phyloP scores from a whole-genome alignment of 1,284 basidiomycete species.

The Trichosporon ovoides region DNA sequence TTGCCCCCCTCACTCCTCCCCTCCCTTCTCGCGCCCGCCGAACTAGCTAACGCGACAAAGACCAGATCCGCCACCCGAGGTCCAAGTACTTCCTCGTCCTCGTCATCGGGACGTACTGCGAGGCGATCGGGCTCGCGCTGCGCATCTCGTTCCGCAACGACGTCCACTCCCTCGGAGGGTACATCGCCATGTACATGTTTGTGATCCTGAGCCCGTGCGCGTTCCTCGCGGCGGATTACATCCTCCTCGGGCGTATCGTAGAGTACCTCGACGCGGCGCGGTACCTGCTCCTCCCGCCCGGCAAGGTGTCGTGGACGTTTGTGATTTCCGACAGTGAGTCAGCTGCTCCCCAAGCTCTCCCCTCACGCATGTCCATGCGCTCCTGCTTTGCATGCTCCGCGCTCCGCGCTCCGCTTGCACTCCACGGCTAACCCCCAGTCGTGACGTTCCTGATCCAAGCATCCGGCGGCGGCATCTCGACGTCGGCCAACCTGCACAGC shows the following conservation, averaged over 20 bases:
- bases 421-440: conserved; percentile 12
- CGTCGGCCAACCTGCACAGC: conserved; percentile 38
- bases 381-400: background rate
- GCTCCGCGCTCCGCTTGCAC: background rate
- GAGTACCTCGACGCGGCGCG: conserved; percentile 54
- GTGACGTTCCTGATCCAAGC: conserved; percentile 63
- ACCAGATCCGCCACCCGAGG: conserved; percentile 12
- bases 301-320: conserved; percentile 32
- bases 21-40: too few relatives aligned
- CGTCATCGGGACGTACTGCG: conserved; percentile 16
- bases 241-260: conserved; percentile 61
- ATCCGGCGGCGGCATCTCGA: conserved; percentile 46
- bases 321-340: conserved; percentile 53
- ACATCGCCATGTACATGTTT: conserved; percentile 20
- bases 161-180: conserved; percentile 12
- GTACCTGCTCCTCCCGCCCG: conserved; percentile 35
- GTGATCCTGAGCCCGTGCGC: conserved; percentile 55
- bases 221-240: conserved; percentile 68
- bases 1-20: conserved; percentile 14
- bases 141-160: conserved; percentile 14
- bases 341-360: too few relatives aligned
- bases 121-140: conserved; percentile 17
- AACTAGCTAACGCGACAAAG: conserved; percentile 14
- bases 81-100: conserved; percentile 18
- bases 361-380: too few relatives aligned